Base-by-base conservation (phyloP, 768 basidiomycete species). In the Tricholoma matsutake region DNA sequence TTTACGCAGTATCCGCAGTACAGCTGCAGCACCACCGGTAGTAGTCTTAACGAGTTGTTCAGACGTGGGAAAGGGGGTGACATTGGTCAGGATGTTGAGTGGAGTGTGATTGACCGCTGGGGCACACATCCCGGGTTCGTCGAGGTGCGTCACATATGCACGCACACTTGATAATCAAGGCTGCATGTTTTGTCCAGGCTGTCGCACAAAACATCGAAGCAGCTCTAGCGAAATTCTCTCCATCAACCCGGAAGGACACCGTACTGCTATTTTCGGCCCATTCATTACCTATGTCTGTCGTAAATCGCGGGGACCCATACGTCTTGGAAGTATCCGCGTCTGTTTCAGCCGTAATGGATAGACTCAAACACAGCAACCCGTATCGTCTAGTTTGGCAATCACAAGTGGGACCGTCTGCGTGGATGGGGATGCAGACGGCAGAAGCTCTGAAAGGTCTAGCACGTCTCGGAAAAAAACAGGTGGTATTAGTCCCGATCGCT, bases 1-100 rank as follows among this genome's bases (percentile, higher is more conserved):
- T 99, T 99, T 78, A 93, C 93, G 3, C 97, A 99, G 75, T 99
- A 99, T 73, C 97, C 97, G 1, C 97, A 99, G 73, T 99, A 99
- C 75, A 92, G 90, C 69, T 99, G 97, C 75, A 96, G 93, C 63
- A 99, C 97, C 10, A 98, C 97, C 0, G 97, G 97, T 55, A 97
- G 95, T 76, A 96, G 93, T 72, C 71, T 99, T 70, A 99, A 98
- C 69, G 97, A 99, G 72, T 76, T 99, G 28, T 96, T 84, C 68
- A 78, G 89, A 71, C 77, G 75, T 67, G 84, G 85, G 56, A 84
- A 80, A 67, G 76, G 78, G 37, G 88, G 87, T 29, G 87, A 84
- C 57, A 75, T 80, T 65, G 88, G 82, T 54, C 79, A 80, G 53
- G 78, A 76, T 66, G 82, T 99, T 22, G 84, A 94, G 68, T 99